Evolutionary conservation across 352 stramenopile genomes (phyloP), one percentile per base, ranked within the genome.

Genomic region (Poterioochromonas sp.): DNA sequence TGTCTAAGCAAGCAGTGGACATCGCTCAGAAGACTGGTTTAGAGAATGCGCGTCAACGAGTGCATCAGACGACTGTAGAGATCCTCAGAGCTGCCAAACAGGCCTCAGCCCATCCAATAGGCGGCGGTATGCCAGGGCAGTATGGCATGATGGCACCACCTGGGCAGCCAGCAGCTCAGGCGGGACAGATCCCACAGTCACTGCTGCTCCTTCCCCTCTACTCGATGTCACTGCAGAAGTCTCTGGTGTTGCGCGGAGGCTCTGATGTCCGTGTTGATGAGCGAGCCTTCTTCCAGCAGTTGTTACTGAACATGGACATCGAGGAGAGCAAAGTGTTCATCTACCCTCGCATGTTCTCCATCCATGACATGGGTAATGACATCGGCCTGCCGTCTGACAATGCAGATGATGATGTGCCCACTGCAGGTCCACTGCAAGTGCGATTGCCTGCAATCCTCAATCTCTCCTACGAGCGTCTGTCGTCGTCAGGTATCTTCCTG

Each of bases 221-320:
- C 76, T 90, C 94, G 84, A 96, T 99, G 89, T 94, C 94, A 43
- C 83, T 98, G 69, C 90, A 98, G 83, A 99, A 99, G 87, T 98
- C 95, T 86, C 88, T 94, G 34, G 91, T 92, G 0, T 94, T 98
- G 79, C 89, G 96, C 78, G 96, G 96, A 76, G 95, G 94, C 32
- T 96, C 88, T 44, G 95, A 99, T 81, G 84, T 99, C 51, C 93
- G 93, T 77, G 87, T 93, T 20, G 96, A 99, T 84, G 93, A 98
- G 80, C 89, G 96, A 69, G 84, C 91, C 20, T 94, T 94, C 83
- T 82, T 94, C 43, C 92, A 97, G 80, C 92, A 96, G 82, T 81
- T 90, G 80, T 84, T 98, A 32, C 91, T 91, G 79, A 95, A 94
- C 81, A 98, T 99, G 93, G 89, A 87, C 39, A 88, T 97, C 26